Percentiles rank a stretch among this genome's conserved stretches.
phyloP scores from a whole-genome alignment of 768 basidiomycete genomes.

The Suillus luteus region DNA sequence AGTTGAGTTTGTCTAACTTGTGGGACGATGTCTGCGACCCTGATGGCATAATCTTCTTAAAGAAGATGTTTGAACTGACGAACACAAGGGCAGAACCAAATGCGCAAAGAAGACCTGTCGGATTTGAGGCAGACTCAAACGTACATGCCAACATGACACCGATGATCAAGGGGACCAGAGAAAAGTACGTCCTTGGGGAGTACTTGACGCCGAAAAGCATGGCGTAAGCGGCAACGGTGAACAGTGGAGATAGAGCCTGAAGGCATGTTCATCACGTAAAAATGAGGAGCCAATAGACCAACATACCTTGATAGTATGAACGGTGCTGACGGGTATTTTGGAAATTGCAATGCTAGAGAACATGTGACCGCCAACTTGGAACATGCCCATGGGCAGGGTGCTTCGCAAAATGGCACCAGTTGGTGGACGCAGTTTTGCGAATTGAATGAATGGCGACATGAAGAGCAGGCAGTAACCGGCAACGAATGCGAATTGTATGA shows the following conservation, averaged over 20 bases:
- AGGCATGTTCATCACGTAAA: slow-evolving; percentile 11
- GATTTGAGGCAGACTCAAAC: slow-evolving; percentile 87
- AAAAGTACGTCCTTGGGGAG: slow-evolving; percentile 87
- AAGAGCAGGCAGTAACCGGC: slow-evolving; percentile 82
- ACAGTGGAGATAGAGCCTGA: slow-evolving; percentile 93
- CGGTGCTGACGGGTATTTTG: slow-evolving; percentile 93
- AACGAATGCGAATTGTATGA: slow-evolving; percentile 96
- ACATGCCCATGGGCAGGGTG: slow-evolving; percentile 94
- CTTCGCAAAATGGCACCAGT: slow-evolving; percentile 70
- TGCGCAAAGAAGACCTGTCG: slow-evolving; percentile 87
- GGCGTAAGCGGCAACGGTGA: slow-evolving; percentile 96
- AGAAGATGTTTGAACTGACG: slow-evolving; percentile 97
- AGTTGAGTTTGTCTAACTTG: slow-evolving; percentile 96
- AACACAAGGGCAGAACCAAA: slow-evolving; percentile 97
- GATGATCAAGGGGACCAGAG: slow-evolving; percentile 89
- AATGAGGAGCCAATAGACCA: slow-evolving; percentile 3
- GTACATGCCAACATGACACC: slow-evolving; percentile 99
- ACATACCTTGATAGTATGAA: slow-evolving; percentile 96
- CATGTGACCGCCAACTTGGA: slow-evolving; percentile 97
- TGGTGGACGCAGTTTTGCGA: slow-evolving; percentile 69
- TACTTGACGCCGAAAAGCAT: slow-evolving; percentile 93
- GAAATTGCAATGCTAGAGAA: slow-evolving; percentile 98
- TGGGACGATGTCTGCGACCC: slow-evolving; percentile 53
- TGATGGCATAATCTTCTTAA: slow-evolving; percentile 95
- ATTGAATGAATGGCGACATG: slow-evolving; percentile 73